Conservation (phyloP, 129 eudicot species). For the Helianthus tuberosus region DNA sequence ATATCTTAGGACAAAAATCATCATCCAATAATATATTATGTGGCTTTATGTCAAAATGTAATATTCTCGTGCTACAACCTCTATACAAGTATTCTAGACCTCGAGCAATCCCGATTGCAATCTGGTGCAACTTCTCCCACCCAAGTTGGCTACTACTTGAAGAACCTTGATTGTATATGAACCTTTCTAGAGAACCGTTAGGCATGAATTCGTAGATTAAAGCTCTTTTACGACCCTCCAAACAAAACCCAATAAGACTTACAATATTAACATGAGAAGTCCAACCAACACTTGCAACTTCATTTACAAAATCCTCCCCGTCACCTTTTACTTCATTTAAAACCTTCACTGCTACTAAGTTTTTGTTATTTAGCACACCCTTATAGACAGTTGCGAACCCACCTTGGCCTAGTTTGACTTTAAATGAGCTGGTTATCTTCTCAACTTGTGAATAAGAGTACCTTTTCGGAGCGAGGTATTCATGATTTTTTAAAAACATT, state of each 20-base stretch:
- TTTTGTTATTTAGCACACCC: conserved; percentile 33
- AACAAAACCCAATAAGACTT: conserved; percentile 33
- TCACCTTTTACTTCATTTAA: conserved; percentile 27
- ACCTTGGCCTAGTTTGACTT: conserved; percentile 44
- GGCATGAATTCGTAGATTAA: conserved; percentile 38
- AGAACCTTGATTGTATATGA: neutral
- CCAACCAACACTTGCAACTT: conserved; percentile 36
- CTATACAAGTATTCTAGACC: conserved; percentile 39
- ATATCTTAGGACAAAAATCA: conserved; percentile 40
- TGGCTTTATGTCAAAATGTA: conserved; percentile 50
- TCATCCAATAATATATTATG: conserved; percentile 29
- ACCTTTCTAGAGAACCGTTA: conserved; percentile 37
- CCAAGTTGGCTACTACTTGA: conserved; percentile 18
- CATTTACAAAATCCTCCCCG: conserved; percentile 40
- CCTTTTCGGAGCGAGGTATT: conserved; percentile 38
- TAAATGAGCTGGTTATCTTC: conserved; percentile 41
- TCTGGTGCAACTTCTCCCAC: conserved; percentile 29
- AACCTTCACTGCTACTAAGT: conserved; percentile 30
- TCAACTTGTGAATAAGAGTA: conserved; percentile 38
- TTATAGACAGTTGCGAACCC: conserved; percentile 49
- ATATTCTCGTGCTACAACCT: conserved; percentile 36
- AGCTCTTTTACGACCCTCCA: conserved; percentile 25
- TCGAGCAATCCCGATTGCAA: conserved; percentile 31
- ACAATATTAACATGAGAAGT: conserved; percentile 36
- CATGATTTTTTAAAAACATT: conserved; percentile 28